Percentiles rank a stretch among this genome's conserved stretches.
These are phyloP conservation scores for Ilex aquifolium DNA, from an alignment of 257 asterid species.

Conservation along the genomic window DNA sequence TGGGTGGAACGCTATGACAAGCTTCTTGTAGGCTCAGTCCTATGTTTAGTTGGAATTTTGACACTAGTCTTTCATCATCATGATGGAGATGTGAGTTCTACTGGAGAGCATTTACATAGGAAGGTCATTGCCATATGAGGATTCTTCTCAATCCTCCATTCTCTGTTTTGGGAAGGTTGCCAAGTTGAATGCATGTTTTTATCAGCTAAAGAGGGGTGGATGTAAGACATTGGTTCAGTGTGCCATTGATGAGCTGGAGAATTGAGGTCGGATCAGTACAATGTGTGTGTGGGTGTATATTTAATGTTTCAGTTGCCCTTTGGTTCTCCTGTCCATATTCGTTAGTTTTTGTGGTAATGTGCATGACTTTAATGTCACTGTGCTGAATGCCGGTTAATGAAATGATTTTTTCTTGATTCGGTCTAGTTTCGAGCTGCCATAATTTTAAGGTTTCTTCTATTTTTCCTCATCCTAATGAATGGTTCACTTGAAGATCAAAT, in stretches of 20 bases:
- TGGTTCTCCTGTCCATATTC: too few species aligned
- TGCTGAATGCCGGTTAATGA: too few species aligned
- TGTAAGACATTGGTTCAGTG: slow-evolving; percentile 8
- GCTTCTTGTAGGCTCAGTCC: slow-evolving; percentile 91
- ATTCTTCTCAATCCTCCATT: neutral
- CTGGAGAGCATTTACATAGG: slow-evolving; percentile 49
- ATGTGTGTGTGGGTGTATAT: too few species aligned
- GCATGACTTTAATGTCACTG: too few species aligned
- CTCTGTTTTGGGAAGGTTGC: slow-evolving; percentile 15
- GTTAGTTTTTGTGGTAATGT: too few species aligned
- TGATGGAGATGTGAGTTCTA: slow-evolving; percentile 30
- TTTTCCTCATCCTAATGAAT: too few species aligned
- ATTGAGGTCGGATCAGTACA: too few species aligned
- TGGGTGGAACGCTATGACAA: slow-evolving; percentile 97
- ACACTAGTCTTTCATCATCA: slow-evolving; percentile 88
- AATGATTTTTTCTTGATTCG: too few species aligned
- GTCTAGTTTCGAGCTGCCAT: too few species aligned
- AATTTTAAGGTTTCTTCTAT: too few species aligned
- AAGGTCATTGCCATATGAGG: slow-evolving; percentile 45
- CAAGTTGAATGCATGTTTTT: slow-evolving; percentile 8
- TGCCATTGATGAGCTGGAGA: slow-evolving; percentile 5
- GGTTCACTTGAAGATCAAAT: too few species aligned
- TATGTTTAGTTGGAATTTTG: slow-evolving; percentile 80
- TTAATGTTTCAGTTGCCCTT: too few species aligned
- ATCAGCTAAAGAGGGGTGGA: neutral